These are phyloP conservation scores for Pyracantha coccinea DNA, from an alignment of 331 rosid genomes.

Conservation along the genomic window DNA sequence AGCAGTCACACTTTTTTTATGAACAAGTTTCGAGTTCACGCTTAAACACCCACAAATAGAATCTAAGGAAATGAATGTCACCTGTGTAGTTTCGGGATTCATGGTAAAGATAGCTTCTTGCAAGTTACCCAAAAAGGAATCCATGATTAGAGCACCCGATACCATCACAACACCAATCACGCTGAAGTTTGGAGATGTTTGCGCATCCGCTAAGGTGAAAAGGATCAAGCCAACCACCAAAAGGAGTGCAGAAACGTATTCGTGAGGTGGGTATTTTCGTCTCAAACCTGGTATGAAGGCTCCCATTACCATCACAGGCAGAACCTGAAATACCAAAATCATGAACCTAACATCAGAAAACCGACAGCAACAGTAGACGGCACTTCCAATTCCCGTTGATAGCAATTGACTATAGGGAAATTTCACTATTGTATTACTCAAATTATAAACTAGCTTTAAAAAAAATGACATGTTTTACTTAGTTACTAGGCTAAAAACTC, in stretches of 20 bases:
- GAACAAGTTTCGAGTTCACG: conserved; percentile 9
- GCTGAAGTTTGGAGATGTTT: conserved; percentile 88
- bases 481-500: background rate
- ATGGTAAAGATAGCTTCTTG: conserved; percentile 96
- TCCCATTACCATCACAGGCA: conserved; percentile 98
- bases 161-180: conserved; percentile 83
- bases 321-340: conserved; percentile 47
- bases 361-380: background rate
- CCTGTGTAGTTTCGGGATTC: conserved; percentile 97
- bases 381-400: background rate
- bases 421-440: background rate
- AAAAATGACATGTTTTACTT: background rate
- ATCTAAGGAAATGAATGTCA: conserved; percentile 18
- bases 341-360: background rate
- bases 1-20: conserved; percentile 11
- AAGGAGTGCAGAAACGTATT: conserved; percentile 77
- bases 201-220: conserved; percentile 96
- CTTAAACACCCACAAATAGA: background rate
- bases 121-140: conserved; percentile 83
- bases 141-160: conserved; percentile 88
- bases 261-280: conserved; percentile 81
- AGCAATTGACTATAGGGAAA: background rate
- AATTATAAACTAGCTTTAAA: background rate
- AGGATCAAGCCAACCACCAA: conserved; percentile 89
- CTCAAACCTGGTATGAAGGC: conserved; percentile 93